Base-by-base conservation (phyloP, 2,329 filamentous ascomycete genomes). In the Penicillium sp. region DNA sequence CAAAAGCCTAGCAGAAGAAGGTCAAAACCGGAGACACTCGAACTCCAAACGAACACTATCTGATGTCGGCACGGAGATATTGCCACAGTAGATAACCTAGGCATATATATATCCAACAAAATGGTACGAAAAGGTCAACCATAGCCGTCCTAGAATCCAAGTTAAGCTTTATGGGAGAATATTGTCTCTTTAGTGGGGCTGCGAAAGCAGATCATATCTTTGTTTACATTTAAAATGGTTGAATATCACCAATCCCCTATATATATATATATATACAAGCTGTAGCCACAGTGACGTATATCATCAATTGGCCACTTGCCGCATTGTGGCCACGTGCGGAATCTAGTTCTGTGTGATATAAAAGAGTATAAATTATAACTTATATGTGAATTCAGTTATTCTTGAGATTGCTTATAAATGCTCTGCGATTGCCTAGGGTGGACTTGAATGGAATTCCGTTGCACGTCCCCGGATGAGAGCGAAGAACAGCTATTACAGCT, bases 241-340 rank as follows among this genome's bases (percentile, higher is more conserved):
- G 29, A 31, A 31, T 2, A 8, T 41, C 38, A 42, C 13, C 9
- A n/a, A 27, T 19, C n/a, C 17, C 41, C 23, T 2, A n/a, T n/a
- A n/a, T 6, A 13, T 10, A 5, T 15, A 33, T 33, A 15, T 33
- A 48, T 35, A 25, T 25, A 17, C 19, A 27, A 43, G 6, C 0
- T 13, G n/a, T 50, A 50, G 38, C 53, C 53, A 55, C 50, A 45
- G 50, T 41, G 53, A 50, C 45, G 45, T 55, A 29, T 36, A 43
- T 55, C 29, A 36, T 19, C 45, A 55, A 31, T 55, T 55, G 53
- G 53, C 47, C 53, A 55, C 38, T 41, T 43, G n/a, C 38, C 44
- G 27, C 49, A 27, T 13, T 33, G 44, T 47, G 44, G 31, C 45
- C 45, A 48, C 45, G 42, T 44, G 50, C 31, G 21, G n/a, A 27